Conservation (phyloP, 306 rosid species). For the Dalbergia cochinchinensis region DNA sequence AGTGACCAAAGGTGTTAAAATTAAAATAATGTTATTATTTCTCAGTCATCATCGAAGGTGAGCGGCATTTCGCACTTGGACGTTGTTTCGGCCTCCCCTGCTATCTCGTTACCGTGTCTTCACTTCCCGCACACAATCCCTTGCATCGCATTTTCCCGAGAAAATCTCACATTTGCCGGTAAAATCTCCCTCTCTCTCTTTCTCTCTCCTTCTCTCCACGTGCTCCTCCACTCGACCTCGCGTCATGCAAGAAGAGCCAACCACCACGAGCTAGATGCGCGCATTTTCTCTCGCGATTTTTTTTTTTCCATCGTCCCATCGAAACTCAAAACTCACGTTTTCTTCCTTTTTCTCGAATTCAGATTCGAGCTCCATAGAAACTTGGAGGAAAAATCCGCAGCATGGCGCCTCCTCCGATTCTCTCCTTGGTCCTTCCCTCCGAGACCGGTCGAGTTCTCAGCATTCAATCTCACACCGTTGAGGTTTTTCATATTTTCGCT, state of each 20-base stretch:
- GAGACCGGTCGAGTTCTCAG: constrained; percentile 84
- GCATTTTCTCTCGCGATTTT: neutral
- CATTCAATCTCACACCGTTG: constrained; percentile 86
- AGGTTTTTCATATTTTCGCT: constrained; percentile 53
- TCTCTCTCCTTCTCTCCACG: neutral
- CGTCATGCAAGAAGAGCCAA: neutral
- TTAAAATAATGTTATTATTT: no score
- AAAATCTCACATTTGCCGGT: constrained; percentile 52
- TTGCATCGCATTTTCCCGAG: constrained; percentile 6
- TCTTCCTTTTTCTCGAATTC: neutral
- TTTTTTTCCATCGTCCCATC: neutral
- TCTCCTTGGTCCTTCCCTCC: constrained; percentile 74
- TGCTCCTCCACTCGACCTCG: constrained; percentile 1
- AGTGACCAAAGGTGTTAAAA: no score
- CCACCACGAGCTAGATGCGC: constrained; percentile 26
- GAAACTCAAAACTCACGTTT: neutral
- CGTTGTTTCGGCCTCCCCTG: constrained; percentile 34
- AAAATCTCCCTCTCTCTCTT: neutral
- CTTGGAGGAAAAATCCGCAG: constrained; percentile 13
- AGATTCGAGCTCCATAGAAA: constrained; percentile 38
- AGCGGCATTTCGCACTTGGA: constrained; percentile 10
- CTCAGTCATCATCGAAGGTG: neutral
- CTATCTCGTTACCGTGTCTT: neutral
- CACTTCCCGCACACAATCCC: neutral
- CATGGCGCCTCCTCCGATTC: constrained; percentile 85